phyloP scores from a whole-genome alignment of 1,284 basidiomycete genomes.

The Paramarasmius palmivorus region DNA sequence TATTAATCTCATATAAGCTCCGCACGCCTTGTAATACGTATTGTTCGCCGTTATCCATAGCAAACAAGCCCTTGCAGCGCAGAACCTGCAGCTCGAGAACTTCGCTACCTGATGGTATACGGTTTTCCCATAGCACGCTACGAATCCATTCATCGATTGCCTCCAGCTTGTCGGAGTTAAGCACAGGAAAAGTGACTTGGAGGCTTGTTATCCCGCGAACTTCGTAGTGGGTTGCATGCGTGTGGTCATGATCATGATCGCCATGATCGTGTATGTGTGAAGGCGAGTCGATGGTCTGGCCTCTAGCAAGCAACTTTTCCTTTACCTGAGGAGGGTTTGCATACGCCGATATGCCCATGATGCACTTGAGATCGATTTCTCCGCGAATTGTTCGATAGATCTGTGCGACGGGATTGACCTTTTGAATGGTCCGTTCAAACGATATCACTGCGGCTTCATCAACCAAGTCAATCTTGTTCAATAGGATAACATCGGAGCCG shows the following conservation, averaged over 20 bases:
- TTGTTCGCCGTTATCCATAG: conserved; percentile 49
- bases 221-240: conserved; percentile 54
- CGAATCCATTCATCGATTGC: conserved; percentile 79
- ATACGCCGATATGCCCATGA: conserved; percentile 84
- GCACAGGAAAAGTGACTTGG: conserved; percentile 62
- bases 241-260: conserved; percentile 29
- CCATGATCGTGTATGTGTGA: conserved; percentile 35
- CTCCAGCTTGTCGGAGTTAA: conserved; percentile 46
- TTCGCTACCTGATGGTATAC: conserved; percentile 32
- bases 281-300: conserved; percentile 24
- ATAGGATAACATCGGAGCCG: conserved; percentile 82
- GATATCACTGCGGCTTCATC: conserved; percentile 35
- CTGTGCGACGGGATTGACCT: conserved; percentile 77
- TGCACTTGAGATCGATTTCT: conserved; percentile 66
- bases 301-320: conserved; percentile 13
- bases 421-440: conserved; percentile 62
- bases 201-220: conserved; percentile 73
- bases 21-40: conserved; percentile 86
- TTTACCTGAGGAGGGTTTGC: conserved; percentile 29
- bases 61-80: conserved; percentile 82
- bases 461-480: conserved; percentile 87
- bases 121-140: conserved; percentile 75
- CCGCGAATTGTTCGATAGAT: conserved; percentile 71
- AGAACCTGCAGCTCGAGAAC: conserved; percentile 56
- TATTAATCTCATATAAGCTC: conserved; percentile 78